A percentile compares a stretch with the other conserved stretches of the same genome.
Conservation (phyloP, 2,329 filamentous ascomycete genomes). For the Fusarium domesticum region DNA sequence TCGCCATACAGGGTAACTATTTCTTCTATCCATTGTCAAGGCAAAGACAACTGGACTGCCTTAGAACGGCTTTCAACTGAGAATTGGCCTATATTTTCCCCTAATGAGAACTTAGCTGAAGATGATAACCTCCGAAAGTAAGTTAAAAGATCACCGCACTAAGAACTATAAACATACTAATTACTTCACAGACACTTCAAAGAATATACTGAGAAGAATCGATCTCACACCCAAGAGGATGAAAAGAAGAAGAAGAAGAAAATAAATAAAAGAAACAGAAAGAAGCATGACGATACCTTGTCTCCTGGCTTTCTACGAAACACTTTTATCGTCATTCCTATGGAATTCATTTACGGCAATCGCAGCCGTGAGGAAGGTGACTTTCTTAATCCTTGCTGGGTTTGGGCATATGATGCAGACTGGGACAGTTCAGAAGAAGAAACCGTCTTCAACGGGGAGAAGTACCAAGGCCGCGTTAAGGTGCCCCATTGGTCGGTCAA, state of each 20-base stretch:
- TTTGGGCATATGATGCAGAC: conserved; percentile 23
- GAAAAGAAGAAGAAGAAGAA: conserved; percentile 3
- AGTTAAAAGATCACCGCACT: neutral
- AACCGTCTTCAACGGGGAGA: conserved; percentile 2
- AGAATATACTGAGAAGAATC: conserved; percentile 5
- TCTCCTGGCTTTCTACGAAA: conserved; percentile 10
- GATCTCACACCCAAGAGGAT: conserved; percentile 6
- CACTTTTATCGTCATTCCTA: conserved; percentile 15
- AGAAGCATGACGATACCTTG: neutral
- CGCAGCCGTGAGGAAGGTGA: neutral
- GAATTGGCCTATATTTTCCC: conserved; percentile 12
- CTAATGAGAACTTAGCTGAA: conserved; percentile 5
- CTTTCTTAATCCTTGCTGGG: conserved; percentile 6
- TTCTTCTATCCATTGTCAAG: conserved; percentile 6
- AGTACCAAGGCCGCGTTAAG: conserved; percentile 15
- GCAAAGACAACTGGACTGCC: neutral
- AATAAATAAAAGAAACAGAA: neutral
- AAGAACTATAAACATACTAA: conserved; percentile 2
- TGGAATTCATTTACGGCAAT: conserved; percentile 8
- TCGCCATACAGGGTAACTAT: neutral
- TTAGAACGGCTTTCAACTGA: neutral
- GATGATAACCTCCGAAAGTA: conserved; percentile 12
- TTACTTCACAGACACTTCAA: conserved; percentile 13
- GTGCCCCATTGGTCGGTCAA: conserved; percentile 6
- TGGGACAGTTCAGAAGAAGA: conserved; percentile 15